Percentiles rank a stretch among this genome's conserved stretches.
phyloP scores from a whole-genome alignment of 169 alveolate genomes.

The Ichthyophthirius multifiliis region DNA sequence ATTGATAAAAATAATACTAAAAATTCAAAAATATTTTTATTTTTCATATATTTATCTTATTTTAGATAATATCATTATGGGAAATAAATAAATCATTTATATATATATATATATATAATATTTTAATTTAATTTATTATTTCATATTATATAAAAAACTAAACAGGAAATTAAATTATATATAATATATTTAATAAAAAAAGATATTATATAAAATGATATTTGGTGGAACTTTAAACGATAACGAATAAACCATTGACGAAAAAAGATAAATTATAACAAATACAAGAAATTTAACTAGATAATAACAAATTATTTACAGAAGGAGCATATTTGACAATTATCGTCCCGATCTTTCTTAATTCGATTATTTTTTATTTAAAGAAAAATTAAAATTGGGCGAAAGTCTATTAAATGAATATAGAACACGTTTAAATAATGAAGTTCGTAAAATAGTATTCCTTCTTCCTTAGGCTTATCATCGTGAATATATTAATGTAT shows the following conservation, averaged over 20 bases:
- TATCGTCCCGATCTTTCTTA: constrained; percentile 7
- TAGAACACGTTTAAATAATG: constrained; percentile 6
- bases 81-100: too few species aligned
- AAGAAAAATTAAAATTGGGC: constrained; percentile 13
- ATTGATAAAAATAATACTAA: too few species aligned
- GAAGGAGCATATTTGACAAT: background rate
- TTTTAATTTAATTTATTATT: too few species aligned
- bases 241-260: background rate
- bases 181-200: too few species aligned
- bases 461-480: background rate
- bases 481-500: background rate
- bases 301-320: background rate
- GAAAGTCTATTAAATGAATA: constrained; percentile 5
- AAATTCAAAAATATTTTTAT: too few species aligned
- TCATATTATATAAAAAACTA: too few species aligned
- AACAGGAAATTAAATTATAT: too few species aligned
- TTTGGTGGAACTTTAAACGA: too few species aligned
- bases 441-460: background rate
- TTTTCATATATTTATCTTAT: too few species aligned
- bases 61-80: too few species aligned
- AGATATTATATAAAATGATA: too few species aligned
- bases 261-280: constrained; percentile 6
- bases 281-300: background rate
- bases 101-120: too few species aligned
- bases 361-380: background rate